Evolutionary conservation across 2,329 filamentous ascomycete species (phyloP).

Genomic region (Trichophyton verrucosum): DNA sequence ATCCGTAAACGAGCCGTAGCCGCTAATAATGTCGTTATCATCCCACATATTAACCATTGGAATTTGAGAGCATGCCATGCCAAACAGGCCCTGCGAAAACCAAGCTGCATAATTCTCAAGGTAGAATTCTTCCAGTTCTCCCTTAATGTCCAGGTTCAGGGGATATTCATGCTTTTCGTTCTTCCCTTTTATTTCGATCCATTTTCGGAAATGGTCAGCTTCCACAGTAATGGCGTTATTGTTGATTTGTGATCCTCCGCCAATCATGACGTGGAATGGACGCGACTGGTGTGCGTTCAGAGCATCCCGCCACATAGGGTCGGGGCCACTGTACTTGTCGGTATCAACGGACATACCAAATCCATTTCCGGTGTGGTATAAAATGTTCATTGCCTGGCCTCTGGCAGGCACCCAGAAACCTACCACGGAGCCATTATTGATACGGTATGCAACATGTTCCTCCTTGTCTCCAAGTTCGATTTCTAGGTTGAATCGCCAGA

Average conservation of each 20-base stretch:
- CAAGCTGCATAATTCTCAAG: conserved; percentile 80
- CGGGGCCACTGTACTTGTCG: conserved; percentile 74
- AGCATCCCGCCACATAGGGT: conserved; percentile 94
- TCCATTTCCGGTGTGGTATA: conserved; percentile 97
- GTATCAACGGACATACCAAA: conserved; percentile 72
- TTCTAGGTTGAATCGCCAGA: conserved; percentile 95
- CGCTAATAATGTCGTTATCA: conserved; percentile 84
- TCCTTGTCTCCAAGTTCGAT: conserved; percentile 69
- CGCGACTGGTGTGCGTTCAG: conserved; percentile 80
- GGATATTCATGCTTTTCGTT: conserved; percentile 65
- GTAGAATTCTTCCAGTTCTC: conserved; percentile 80
- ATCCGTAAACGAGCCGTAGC: conserved; percentile 85
- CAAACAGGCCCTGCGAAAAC: conserved; percentile 92
- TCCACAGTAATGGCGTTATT: conserved; percentile 74
- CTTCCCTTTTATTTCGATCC: conserved; percentile 70
- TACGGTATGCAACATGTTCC: conserved; percentile 83
- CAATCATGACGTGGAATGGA: conserved; percentile 97
- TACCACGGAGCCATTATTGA: conserved; percentile 78
- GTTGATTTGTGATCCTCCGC: conserved; percentile 93
- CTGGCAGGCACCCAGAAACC: conserved; percentile 89
- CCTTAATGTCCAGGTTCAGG: conserved; percentile 70
- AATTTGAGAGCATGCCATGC: conserved; percentile 86
- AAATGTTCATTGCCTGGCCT: conserved; percentile 87
- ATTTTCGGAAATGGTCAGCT: conserved; percentile 65
- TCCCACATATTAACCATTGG: conserved; percentile 98